A percentile compares a stretch with the other conserved stretches of the same genome.
phyloP scores from a whole-genome alignment of 2,329 filamentous ascomycete genomes.

The Trichoderma citrinoviride region DNA sequence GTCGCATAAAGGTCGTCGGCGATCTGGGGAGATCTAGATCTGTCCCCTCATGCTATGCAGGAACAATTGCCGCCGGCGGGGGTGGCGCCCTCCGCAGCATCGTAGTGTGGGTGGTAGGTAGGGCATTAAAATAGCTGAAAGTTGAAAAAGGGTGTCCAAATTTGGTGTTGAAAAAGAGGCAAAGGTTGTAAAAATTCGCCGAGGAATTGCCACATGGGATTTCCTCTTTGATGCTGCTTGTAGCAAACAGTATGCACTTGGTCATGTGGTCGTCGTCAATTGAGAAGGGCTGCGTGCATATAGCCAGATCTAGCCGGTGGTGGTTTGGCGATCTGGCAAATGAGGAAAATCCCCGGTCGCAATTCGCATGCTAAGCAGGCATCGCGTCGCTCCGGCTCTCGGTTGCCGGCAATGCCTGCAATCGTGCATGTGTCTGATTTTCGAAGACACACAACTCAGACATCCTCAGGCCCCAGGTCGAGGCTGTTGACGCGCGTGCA shows the following conservation, averaged over 20 bases:
- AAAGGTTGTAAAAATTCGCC: not conserved
- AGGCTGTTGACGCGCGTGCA: slow-evolving; percentile 42
- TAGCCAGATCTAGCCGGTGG: slow-evolving; percentile 12
- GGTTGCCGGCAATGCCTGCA: not conserved
- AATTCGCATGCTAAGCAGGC: slow-evolving; percentile 7
- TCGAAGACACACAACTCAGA: not conserved
- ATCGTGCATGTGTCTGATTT: not conserved
- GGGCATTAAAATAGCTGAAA: not conserved
- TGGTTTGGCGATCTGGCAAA: slow-evolving; percentile 9
- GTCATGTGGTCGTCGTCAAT: not conserved
- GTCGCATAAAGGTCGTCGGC: slow-evolving; percentile 2
- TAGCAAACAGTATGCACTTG: not conserved
- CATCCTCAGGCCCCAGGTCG: slow-evolving; percentile 27
- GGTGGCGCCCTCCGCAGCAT: slow-evolving; percentile 1
- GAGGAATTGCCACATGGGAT: not conserved
- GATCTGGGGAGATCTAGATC: slow-evolving; percentile 12
- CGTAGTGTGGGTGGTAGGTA: not conserved
- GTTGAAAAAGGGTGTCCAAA: not conserved
- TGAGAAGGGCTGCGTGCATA: slow-evolving; percentile 2
- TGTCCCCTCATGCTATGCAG: slow-evolving; percentile 17
- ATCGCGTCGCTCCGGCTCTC: slow-evolving; percentile 2
- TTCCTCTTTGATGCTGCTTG: not conserved
- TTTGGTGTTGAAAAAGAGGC: not conserved
- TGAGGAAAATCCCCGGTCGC: slow-evolving; percentile 16
- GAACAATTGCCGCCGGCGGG: not conserved